These are phyloP conservation scores for Sporothrix brunneoviolacea DNA, from an alignment of 2,329 filamentous ascomycete genomes.

Conservation along the genomic window DNA sequence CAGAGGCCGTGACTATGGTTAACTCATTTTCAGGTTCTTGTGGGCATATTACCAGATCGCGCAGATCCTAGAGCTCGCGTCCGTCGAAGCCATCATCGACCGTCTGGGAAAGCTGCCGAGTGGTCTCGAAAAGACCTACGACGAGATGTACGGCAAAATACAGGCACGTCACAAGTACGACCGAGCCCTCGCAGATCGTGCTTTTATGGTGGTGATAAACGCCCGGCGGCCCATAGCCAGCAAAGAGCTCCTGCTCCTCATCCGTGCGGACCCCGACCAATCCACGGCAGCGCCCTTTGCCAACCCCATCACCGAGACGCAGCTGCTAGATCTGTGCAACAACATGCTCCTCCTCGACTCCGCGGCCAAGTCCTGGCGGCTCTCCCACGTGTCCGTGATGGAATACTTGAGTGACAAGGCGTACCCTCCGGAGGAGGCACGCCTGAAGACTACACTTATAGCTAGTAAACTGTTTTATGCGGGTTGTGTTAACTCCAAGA, in stretches of 20 bases:
- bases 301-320: too few relatives aligned
- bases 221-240: not conserved
- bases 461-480: too few relatives aligned
- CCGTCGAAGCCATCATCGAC: constrained; percentile 19
- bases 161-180: constrained; percentile 8
- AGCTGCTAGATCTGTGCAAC: constrained; percentile 11
- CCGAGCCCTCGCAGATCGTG: constrained; percentile 10
- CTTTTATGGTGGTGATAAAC: constrained; percentile 15
- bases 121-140: constrained; percentile 24
- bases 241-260: not conserved
- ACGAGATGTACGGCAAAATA: constrained; percentile 23
- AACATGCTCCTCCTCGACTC: constrained; percentile 15
- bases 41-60: constrained; percentile 27
- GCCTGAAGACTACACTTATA: too few relatives aligned
- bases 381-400: constrained; percentile 17
- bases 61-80: constrained; percentile 21
- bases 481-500: too few relatives aligned
- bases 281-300: not conserved
- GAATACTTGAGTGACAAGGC: too few relatives aligned
- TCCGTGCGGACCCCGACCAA: not conserved
- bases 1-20: too few relatives aligned
- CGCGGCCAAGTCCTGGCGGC: constrained; percentile 5
- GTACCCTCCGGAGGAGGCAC: too few relatives aligned
- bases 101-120: constrained; percentile 25
- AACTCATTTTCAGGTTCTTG: constrained; percentile 30